Percentiles rank a stretch among this genome's conserved stretches.
These are phyloP conservation scores for Oryza brachyantha DNA, from an alignment of 176 grass and related monocot genomes.

Conservation along the genomic window DNA sequence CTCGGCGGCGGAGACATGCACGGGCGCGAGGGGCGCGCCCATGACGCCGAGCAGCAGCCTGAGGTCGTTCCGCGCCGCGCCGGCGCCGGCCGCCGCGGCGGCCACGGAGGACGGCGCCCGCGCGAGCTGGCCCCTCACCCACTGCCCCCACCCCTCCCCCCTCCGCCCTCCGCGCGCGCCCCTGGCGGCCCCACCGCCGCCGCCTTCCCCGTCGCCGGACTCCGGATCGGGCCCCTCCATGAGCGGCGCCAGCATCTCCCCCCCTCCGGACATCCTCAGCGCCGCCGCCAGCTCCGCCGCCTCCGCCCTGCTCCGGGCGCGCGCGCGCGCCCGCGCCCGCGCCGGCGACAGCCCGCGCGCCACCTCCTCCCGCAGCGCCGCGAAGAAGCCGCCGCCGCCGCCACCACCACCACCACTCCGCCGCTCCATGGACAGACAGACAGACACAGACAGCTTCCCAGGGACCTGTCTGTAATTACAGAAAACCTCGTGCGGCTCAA, in stretches of 20 bases:
- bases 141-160: conserved; percentile 53
- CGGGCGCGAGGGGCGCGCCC: conserved; percentile 66
- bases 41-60: conserved; percentile 67
- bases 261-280: not conserved
- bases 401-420: conserved; percentile 30
- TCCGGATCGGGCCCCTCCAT: conserved; percentile 83
- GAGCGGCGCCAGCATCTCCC: conserved; percentile 65
- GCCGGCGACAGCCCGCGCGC: conserved; percentile 60
- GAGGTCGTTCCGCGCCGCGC: conserved; percentile 48
- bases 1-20: conserved; percentile 62
- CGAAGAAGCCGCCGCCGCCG: conserved; percentile 52
- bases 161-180: conserved; percentile 18
- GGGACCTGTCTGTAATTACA: conserved; percentile 6
- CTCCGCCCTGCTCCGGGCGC: conserved; percentile 14
- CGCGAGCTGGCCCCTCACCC: conserved; percentile 50
- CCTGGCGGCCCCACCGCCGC: not conserved
- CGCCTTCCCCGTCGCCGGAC: conserved; percentile 28
- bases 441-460: too few species aligned
- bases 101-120: conserved; percentile 35
- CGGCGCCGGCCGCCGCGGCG: conserved; percentile 24
- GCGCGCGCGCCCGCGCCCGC: conserved; percentile 17
- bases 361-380: conserved; percentile 60
- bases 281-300: conserved; percentile 22
- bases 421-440: conserved; percentile 43
- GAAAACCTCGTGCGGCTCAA: not conserved